Evolutionary conservation across 257 asterid species (phyloP).

Genomic region (Ilex aquifolium): DNA sequence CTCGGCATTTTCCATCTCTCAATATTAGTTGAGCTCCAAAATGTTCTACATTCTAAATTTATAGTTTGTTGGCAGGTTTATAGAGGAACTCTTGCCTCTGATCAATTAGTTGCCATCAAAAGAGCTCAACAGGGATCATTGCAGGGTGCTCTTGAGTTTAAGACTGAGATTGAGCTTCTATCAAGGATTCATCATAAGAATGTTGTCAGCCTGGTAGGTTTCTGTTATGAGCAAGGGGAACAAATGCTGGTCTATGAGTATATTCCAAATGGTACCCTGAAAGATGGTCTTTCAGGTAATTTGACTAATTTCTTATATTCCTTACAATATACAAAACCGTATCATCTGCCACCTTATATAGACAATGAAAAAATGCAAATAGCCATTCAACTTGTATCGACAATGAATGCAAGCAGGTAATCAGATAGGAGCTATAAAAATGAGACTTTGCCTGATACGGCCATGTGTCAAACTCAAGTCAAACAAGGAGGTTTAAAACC

Average conservation of each 20-base stretch:
- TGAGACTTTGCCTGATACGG: too few species aligned
- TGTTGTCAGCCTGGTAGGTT: conserved; percentile 86
- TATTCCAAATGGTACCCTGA: conserved; percentile 73
- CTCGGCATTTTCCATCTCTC: background rate
- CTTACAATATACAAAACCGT: background rate
- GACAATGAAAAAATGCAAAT: too few species aligned
- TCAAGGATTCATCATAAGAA: conserved; percentile 90
- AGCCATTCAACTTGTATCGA: too few species aligned
- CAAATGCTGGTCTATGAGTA: conserved; percentile 88
- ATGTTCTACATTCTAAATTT: too few species aligned
- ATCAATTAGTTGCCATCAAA: conserved; percentile 73
- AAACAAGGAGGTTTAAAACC: too few species aligned
- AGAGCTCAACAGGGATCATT: conserved; percentile 89
- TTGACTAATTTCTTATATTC: background rate
- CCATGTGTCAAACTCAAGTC: too few species aligned
- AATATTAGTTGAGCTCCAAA: too few species aligned
- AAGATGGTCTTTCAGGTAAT: conserved; percentile 68
- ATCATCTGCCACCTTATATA: too few species aligned
- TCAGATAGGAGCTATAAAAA: too few species aligned
- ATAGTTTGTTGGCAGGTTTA: conserved; percentile 48
- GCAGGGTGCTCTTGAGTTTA: conserved; percentile 87
- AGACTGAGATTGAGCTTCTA: conserved; percentile 85
- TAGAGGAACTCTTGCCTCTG: conserved; percentile 48
- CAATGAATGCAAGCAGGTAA: too few species aligned
- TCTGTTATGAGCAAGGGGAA: conserved; percentile 90